Evolutionary conservation across 169 alveolate genomes (phyloP).

Genomic region (Cryptosporidium felis): DNA sequence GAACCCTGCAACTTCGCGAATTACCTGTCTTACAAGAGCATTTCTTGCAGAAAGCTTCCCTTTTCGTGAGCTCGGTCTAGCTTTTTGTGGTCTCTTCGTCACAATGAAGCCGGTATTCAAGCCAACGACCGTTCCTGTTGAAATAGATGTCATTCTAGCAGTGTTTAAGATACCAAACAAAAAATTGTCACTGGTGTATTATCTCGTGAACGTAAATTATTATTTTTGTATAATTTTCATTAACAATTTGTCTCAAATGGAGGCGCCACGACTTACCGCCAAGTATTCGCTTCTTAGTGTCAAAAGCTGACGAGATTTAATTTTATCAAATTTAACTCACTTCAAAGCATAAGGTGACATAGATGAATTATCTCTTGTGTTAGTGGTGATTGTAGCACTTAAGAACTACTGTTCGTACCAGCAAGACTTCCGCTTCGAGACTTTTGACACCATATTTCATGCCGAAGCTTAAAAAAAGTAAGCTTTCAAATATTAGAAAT

Average conservation of each 20-base stretch:
- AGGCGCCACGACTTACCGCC: not conserved
- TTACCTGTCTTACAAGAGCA: slow-evolving; percentile 90
- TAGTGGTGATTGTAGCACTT: too few relatives aligned
- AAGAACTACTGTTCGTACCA: too few relatives aligned
- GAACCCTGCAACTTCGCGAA: slow-evolving; percentile 97
- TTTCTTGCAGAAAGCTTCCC: slow-evolving; percentile 90
- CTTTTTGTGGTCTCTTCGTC: slow-evolving; percentile 79
- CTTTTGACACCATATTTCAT: too few relatives aligned
- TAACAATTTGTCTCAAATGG: not conserved
- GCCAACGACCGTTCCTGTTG: slow-evolving; percentile 75
- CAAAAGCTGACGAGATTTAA: not conserved
- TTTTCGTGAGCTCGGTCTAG: slow-evolving; percentile 86
- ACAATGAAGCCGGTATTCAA: slow-evolving; percentile 84
- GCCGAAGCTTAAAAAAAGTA: slow-evolving; percentile 34
- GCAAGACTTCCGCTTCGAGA: too few relatives aligned
- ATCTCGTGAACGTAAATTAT: too few relatives aligned
- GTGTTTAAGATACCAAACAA: not conserved
- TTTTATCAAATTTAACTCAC: too few relatives aligned
- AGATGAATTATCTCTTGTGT: too few relatives aligned
- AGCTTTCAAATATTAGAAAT: slow-evolving; percentile 13
- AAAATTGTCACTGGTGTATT: too few relatives aligned
- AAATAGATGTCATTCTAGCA: slow-evolving; percentile 32
- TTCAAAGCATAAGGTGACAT: too few relatives aligned
- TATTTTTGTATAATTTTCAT: not conserved
- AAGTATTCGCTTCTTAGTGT: not conserved